Conservation (phyloP, 2,329 filamentous ascomycete genomes). For the Ampelomyces quisqualis region DNA sequence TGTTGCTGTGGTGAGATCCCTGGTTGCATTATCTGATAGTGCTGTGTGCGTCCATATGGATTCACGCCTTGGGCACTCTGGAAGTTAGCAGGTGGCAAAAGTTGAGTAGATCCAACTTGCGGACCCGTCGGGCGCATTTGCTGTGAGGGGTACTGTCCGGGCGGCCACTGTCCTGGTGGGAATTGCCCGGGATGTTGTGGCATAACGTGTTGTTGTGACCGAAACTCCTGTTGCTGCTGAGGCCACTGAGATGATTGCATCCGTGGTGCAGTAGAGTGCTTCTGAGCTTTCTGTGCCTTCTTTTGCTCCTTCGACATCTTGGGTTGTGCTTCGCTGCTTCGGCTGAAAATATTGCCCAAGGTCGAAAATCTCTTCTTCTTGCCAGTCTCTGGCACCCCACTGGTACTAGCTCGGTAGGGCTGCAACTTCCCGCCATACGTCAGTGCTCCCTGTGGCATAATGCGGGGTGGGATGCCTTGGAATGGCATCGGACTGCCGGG, state of each 20-base stretch:
- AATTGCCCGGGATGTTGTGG: constrained; percentile 12
- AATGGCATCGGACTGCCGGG: constrained; percentile 22
- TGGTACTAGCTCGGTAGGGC: constrained; percentile 13
- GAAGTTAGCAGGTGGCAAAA: constrained; percentile 11
- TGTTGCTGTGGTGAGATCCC: constrained; percentile 7
- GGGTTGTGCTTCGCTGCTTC: constrained; percentile 40
- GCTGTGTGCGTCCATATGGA: constrained; percentile 13
- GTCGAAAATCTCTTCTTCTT: constrained; percentile 51
- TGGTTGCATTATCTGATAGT: constrained; percentile 14
- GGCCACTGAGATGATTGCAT: constrained; percentile 19
- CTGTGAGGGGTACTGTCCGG: constrained; percentile 11
- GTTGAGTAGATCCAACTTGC: constrained; percentile 13
- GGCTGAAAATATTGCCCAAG: constrained; percentile 48
- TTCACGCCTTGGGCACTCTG: constrained; percentile 16
- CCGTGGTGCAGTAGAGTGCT: constrained; percentile 20
- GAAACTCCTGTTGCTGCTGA: constrained; percentile 18
- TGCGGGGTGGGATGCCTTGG: constrained; percentile 27
- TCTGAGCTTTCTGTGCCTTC: constrained; percentile 37
- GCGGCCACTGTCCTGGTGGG: constrained; percentile 16
- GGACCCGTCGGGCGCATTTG: constrained; percentile 18
- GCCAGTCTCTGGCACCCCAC: constrained; percentile 24
- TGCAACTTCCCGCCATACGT: constrained; percentile 12
- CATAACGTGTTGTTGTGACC: constrained; percentile 19
- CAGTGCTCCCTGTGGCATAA: constrained; percentile 14
- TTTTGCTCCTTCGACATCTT: constrained; percentile 44